Percentiles rank a stretch among this genome's conserved stretches.
These are phyloP conservation scores for Cladophialophora carrionii DNA, from an alignment of 2,329 filamentous ascomycete genomes.

Conservation along the genomic window DNA sequence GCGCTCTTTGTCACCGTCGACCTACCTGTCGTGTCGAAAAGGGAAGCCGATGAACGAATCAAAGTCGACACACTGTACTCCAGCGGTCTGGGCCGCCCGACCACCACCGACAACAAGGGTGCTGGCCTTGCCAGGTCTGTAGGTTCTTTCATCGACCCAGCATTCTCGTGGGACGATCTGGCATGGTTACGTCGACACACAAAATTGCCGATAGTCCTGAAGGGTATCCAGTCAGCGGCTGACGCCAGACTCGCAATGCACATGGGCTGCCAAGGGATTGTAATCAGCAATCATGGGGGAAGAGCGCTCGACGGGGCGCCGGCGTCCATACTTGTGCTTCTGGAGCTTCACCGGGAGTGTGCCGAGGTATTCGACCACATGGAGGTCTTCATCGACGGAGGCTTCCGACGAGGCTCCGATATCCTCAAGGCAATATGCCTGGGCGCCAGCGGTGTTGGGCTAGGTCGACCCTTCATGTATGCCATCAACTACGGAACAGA, in stretches of 20 bases:
- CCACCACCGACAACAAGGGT: constrained; percentile 53
- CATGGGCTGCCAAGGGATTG: constrained; percentile 58
- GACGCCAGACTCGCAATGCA: constrained; percentile 58
- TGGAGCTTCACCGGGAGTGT: constrained; percentile 63
- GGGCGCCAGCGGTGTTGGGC: constrained; percentile 58
- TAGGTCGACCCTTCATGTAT: constrained; percentile 59
- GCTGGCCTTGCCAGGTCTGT: constrained; percentile 51
- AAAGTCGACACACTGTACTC: constrained; percentile 39
- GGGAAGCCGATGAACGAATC: constrained; percentile 61
- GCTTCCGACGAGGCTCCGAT: constrained; percentile 58
- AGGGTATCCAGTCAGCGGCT: constrained; percentile 61
- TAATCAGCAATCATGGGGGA: constrained; percentile 63
- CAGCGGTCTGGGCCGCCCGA: constrained; percentile 13
- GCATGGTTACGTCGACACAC: constrained; percentile 56
- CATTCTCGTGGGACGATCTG: constrained; percentile 58
- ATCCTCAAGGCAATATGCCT: constrained; percentile 59
- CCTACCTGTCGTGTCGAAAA: constrained; percentile 58
- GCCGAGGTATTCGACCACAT: constrained; percentile 45
- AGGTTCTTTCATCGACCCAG: constrained; percentile 55
- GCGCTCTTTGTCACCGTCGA: constrained; percentile 56
- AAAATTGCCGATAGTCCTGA: constrained; percentile 58
- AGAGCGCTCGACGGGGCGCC: constrained; percentile 53
- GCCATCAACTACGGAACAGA: constrained; percentile 58
- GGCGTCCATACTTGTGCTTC: constrained; percentile 60
- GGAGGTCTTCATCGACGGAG: constrained; percentile 60